phyloP scores from a whole-genome alignment of 495 filamentous ascomycete species.

The Glarea lozoyensis region DNA sequence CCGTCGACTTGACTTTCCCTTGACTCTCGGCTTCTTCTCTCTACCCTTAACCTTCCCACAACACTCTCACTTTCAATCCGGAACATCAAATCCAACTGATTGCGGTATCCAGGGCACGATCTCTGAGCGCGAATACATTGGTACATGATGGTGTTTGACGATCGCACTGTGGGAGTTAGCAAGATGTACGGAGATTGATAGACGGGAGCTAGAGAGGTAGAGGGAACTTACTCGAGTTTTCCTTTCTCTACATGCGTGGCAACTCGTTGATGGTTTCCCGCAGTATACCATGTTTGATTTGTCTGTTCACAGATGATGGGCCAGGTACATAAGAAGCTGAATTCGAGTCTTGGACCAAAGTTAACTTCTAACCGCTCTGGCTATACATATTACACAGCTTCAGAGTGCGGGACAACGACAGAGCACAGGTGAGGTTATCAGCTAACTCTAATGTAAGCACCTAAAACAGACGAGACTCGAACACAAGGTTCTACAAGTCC shows the following conservation, averaged over 20 bases:
- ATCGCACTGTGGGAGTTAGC: slow-evolving; percentile 47
- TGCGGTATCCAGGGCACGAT: slow-evolving; percentile 62
- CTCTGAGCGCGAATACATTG: slow-evolving; percentile 56
- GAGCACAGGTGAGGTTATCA: too few species aligned
- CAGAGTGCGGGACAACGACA: too few species aligned
- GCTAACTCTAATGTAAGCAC: too few species aligned
- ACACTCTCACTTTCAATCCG: slow-evolving; percentile 64
- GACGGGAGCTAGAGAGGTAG: not conserved
- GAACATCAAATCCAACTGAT: slow-evolving; percentile 63
- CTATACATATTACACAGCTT: too few species aligned
- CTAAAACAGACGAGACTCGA: too few species aligned
- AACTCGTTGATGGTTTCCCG: slow-evolving; percentile 63
- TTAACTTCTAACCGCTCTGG: too few species aligned
- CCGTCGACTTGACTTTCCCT: slow-evolving; percentile 28
- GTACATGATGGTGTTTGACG: slow-evolving; percentile 54
- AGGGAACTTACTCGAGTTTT: slow-evolving; percentile 33
- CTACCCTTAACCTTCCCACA: too few species aligned
- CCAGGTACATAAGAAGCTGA: too few species aligned
- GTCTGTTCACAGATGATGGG: too few species aligned
- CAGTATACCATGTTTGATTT: slow-evolving; percentile 70
- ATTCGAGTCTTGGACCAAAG: too few species aligned
- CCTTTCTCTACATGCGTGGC: slow-evolving; percentile 51
- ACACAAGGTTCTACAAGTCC: too few species aligned
- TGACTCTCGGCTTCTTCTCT: slow-evolving; percentile 46
- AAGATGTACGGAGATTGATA: not conserved